These are phyloP conservation scores for Pittosporum tobira DNA, from an alignment of 129 eudicot genomes.

Conservation along the genomic window DNA sequence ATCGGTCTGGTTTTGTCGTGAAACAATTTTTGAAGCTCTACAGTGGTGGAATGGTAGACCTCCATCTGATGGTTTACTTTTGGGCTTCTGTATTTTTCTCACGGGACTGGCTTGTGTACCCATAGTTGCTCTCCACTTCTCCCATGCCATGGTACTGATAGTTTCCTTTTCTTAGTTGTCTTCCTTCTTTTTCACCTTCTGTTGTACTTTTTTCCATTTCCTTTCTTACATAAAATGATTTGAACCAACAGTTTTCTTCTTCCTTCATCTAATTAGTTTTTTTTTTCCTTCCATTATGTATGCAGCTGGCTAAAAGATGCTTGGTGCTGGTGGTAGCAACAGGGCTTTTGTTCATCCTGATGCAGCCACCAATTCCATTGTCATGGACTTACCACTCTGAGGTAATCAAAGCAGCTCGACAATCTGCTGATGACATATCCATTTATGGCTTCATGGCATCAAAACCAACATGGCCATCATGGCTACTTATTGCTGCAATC, in stretches of 20 bases:
- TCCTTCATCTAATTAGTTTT: background rate
- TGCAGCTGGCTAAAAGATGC: slow-evolving; percentile 89
- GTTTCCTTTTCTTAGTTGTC: background rate
- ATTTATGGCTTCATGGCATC: slow-evolving; percentile 85
- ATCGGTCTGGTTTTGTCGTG: slow-evolving; percentile 96
- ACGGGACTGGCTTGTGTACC: slow-evolving; percentile 84
- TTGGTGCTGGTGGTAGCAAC: slow-evolving; percentile 73
- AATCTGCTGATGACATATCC: slow-evolving; percentile 83
- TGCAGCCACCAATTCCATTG: slow-evolving; percentile 89
- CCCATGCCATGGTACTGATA: slow-evolving; percentile 76
- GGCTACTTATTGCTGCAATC: slow-evolving; percentile 76
- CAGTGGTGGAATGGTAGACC: slow-evolving; percentile 99
- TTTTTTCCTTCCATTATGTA: slow-evolving; percentile 3
- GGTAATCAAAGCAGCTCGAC: slow-evolving; percentile 70
- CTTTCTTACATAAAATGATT: background rate
- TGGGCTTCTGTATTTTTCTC: slow-evolving; percentile 85
- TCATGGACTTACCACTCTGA: slow-evolving; percentile 89
- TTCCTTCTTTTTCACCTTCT: slow-evolving; percentile 9
- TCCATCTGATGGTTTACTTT: slow-evolving; percentile 85
- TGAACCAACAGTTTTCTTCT: background rate
- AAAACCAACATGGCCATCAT: slow-evolving; percentile 96
- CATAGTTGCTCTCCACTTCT: slow-evolving; percentile 89
- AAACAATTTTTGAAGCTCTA: slow-evolving; percentile 92
- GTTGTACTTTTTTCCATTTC: background rate
- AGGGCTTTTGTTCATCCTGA: slow-evolving; percentile 59